Conservation (phyloP, 2,329 filamentous ascomycete genomes). For the Trichophyton schoenleinii region DNA sequence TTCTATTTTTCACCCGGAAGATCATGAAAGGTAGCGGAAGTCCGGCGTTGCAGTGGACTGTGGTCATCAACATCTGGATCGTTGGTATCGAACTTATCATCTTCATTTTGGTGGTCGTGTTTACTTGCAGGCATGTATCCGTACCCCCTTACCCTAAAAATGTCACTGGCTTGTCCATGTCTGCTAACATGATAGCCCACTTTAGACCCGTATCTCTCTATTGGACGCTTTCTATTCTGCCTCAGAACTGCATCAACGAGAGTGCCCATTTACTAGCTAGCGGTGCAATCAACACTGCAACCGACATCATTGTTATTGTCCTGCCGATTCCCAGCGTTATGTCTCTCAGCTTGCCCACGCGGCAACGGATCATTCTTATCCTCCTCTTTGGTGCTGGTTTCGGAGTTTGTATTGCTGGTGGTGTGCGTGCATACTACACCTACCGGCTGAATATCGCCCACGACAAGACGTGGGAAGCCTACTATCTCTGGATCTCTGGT, state of each 20-base stretch:
- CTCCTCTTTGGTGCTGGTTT: not conserved
- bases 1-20: not conserved
- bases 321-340: not conserved
- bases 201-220: not conserved
- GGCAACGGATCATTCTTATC: not conserved
- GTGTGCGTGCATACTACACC: not conserved
- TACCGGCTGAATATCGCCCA: not conserved
- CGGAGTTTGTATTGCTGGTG: not conserved
- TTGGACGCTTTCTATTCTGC: not conserved
- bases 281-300: not conserved
- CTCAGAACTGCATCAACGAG: not conserved
- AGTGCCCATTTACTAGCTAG: not conserved
- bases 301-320: not conserved
- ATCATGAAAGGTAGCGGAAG: not conserved
- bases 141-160: not conserved
- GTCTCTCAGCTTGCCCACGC: not conserved
- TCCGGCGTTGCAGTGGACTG: not conserved
- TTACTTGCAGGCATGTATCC: not conserved
- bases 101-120: not conserved
- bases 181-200: not conserved
- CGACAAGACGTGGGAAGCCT: not conserved
- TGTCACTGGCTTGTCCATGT: not conserved
- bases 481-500: not conserved
- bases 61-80: not conserved
- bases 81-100: not conserved